Base-by-base conservation (phyloP, 1,284 basidiomycete species). In the Cerrena zonata region DNA sequence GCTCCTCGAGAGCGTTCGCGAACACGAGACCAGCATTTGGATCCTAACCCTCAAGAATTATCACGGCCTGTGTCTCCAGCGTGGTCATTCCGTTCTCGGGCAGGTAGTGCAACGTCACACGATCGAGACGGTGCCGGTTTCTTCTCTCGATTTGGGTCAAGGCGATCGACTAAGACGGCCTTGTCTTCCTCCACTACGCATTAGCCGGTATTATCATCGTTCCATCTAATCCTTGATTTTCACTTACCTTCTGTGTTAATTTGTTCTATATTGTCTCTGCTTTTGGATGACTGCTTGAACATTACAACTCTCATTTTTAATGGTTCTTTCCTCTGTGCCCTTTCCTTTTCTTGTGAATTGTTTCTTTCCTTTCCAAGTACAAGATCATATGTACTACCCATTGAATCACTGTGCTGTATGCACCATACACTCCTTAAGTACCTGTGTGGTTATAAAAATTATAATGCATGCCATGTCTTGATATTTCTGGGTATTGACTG, bases 11-110 rank as follows among this genome's bases (percentile, higher is more conserved):
- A 65, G 43, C 61, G 62, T 5, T 57, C 61, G 4, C 62, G 60
- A 25, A 53, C 54, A 19, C 54, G 61, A n/a, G 62, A 61, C 24
- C 66, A 71, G 25, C 78, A 78, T 57, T 67, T 83, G 18, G 76
- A 81, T 45, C 72, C 73, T 24, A 69, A 69, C 39, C 61, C 72
- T 22, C 65, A 70, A 22, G 77, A 79, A n/a, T 72, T 76, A 27
- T 68, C 71, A 11, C 78, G 88, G 21, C 85, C 87, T 3, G 74
- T 71, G 21, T 89, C 87, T 4, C 88, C 87, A 0, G 83, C 84
- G 0, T 90, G 86, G 86, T 89, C 86, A 0, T 83, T 89, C 74
- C 81, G 86, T 15, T 90, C 88, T 19, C 76, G 82, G 27, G 75
- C 83, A 1, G 85, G 83, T 15, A 89, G 87, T 56, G 65, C 79